A percentile compares a stretch with the other conserved stretches of the same genome.
phyloP scores from a whole-genome alignment of 2,329 filamentous ascomycete genomes.

The Fusarium praegraminearum region DNA sequence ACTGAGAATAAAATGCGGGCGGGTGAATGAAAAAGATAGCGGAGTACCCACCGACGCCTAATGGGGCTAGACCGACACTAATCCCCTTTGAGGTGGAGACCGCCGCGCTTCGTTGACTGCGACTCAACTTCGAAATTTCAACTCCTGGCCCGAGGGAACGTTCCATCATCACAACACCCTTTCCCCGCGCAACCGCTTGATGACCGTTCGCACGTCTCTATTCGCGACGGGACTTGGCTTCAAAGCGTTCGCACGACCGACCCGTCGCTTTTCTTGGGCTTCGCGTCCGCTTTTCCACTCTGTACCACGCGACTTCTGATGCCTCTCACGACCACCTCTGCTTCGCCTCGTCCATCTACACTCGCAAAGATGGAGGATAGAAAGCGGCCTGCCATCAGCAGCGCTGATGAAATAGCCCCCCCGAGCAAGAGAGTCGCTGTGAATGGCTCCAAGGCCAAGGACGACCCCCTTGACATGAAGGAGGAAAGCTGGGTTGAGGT shows the following conservation, averaged over 20 bases:
- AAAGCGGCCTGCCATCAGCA: slow-evolving; percentile 90
- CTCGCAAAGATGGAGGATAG: slow-evolving; percentile 98
- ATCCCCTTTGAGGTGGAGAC: slow-evolving; percentile 34
- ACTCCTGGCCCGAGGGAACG: slow-evolving; percentile 54
- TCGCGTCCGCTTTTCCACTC: slow-evolving; percentile 57
- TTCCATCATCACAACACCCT: slow-evolving; percentile 52
- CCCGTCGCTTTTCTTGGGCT: slow-evolving; percentile 48
- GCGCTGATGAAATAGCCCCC: slow-evolving; percentile 84
- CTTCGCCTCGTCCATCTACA: slow-evolving; percentile 80
- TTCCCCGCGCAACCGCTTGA: slow-evolving; percentile 51
- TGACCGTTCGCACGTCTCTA: slow-evolving; percentile 52
- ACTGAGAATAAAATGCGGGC: slow-evolving; percentile 51
- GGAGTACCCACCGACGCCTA: slow-evolving; percentile 40
- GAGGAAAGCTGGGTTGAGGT: slow-evolving; percentile 74
- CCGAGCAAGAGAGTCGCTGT: slow-evolving; percentile 92
- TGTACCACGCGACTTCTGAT: slow-evolving; percentile 72
- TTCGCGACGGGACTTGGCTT: slow-evolving; percentile 53
- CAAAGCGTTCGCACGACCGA: slow-evolving; percentile 47
- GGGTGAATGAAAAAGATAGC: slow-evolving; percentile 51
- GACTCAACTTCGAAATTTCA: slow-evolving; percentile 61
- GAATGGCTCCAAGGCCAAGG: slow-evolving; percentile 76
- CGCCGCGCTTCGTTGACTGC: slow-evolving; percentile 53
- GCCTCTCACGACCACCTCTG: slow-evolving; percentile 83
- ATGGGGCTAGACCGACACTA: slow-evolving; percentile 53
- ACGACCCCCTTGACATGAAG: slow-evolving; percentile 66